These are phyloP conservation scores for Bipolaris sorokiniana DNA, from an alignment of 2,329 filamentous ascomycete genomes.

Conservation along the genomic window DNA sequence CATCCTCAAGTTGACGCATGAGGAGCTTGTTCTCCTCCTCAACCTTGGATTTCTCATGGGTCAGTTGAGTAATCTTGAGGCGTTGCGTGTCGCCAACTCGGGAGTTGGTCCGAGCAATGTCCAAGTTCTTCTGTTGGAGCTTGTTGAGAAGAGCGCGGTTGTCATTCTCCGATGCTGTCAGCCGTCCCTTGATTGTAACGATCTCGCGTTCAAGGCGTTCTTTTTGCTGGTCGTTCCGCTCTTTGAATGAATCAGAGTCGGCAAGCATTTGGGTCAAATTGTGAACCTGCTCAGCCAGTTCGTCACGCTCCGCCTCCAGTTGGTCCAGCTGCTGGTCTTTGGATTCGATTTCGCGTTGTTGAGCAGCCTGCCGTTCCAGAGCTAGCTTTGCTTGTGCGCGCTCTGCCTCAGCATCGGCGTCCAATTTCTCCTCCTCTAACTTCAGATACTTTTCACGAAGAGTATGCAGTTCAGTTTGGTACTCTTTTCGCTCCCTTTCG, in stretches of 20 bases:
- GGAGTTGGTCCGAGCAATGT: constrained; percentile 89
- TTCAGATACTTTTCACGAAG: constrained; percentile 83
- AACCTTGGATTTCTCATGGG: constrained; percentile 79
- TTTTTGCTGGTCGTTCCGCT: constrained; percentile 92
- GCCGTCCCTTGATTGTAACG: constrained; percentile 84
- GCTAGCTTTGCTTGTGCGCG: constrained; percentile 78
- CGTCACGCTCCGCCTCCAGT: constrained; percentile 78
- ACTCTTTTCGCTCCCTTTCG: constrained; percentile 87
- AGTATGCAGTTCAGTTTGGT: constrained; percentile 81
- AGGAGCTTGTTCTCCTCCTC: constrained; percentile 85
- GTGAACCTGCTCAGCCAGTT: constrained; percentile 80
- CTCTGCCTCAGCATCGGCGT: constrained; percentile 82
- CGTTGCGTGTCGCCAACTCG: constrained; percentile 84
- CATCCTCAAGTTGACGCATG: constrained; percentile 82
- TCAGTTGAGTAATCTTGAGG: constrained; percentile 74
- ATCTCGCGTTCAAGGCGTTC: constrained; percentile 91
- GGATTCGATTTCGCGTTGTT: constrained; percentile 80
- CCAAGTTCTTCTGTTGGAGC: constrained; percentile 93
- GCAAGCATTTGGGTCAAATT: constrained; percentile 85
- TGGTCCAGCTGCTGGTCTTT: constrained; percentile 78
- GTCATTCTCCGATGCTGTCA: constrained; percentile 93
- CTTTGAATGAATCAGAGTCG: constrained; percentile 85
- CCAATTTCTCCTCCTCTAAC: constrained; percentile 82
- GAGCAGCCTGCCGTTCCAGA: constrained; percentile 76
- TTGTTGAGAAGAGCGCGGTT: constrained; percentile 96